Conservation (phyloP, 179 eudicot species). For the Monotropa hypopitys region DNA sequence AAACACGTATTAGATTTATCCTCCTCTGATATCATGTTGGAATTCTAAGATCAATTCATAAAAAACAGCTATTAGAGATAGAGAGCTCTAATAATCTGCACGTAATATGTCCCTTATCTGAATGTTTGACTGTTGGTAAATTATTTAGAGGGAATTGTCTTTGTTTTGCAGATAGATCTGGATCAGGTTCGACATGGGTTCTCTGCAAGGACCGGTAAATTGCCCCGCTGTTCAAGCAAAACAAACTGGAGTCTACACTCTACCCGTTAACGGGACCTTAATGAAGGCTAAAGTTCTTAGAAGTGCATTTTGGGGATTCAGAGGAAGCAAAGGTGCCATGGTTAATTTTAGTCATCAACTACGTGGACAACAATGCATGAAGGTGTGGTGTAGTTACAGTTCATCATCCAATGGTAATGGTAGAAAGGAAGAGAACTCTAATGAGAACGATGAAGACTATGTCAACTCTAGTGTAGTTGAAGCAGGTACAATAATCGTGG, state of each 20-base stretch:
- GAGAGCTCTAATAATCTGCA: background rate
- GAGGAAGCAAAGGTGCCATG: slow-evolving; percentile 18
- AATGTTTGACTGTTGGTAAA: background rate
- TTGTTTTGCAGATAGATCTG: background rate
- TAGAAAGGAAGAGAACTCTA: slow-evolving; percentile 74
- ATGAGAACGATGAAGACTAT: slow-evolving; percentile 71
- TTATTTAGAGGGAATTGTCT: background rate
- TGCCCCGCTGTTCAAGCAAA: slow-evolving; percentile 52
- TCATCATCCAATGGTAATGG: slow-evolving; percentile 85
- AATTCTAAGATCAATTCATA: too few species aligned
- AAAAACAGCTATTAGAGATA: background rate
- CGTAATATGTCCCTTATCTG: background rate
- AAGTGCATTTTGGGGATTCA: slow-evolving; percentile 53
- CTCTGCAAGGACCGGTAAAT: slow-evolving; percentile 68
- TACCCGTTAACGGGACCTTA: slow-evolving; percentile 28
- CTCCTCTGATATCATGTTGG: too few species aligned
- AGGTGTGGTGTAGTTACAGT: slow-evolving; percentile 55
- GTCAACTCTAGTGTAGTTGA: slow-evolving; percentile 75
- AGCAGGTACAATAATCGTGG: slow-evolving; percentile 57
- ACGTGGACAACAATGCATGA: slow-evolving; percentile 22
- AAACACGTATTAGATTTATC: too few species aligned
- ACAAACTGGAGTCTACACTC: slow-evolving; percentile 28
- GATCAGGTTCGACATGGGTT: slow-evolving; percentile 36
- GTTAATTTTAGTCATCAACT: slow-evolving; percentile 19
- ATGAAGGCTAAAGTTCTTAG: slow-evolving; percentile 27